Percentiles rank a stretch among this genome's conserved stretches.
Evolutionary conservation across 768 basidiomycete species (phyloP).

Genomic region (Leccinum variicolor): DNA sequence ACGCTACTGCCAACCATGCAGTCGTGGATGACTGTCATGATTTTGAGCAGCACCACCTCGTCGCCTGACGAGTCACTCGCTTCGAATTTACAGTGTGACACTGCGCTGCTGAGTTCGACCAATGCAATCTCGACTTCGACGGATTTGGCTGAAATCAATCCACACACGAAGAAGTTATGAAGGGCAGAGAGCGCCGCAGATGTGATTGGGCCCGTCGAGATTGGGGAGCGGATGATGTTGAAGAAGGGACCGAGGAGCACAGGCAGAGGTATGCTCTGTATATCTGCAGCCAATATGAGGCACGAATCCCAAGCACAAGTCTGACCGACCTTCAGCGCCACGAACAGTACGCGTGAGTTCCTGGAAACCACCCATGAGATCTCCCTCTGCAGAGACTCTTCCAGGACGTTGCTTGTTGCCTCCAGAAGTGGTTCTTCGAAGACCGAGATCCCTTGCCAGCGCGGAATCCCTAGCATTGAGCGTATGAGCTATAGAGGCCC

Average conservation of each 20-base stretch:
- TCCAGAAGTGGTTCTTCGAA: slow-evolving; percentile 57
- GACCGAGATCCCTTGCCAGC: slow-evolving; percentile 70
- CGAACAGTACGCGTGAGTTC: slow-evolving; percentile 74
- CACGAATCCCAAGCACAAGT: slow-evolving; percentile 4
- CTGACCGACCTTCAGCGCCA: slow-evolving; percentile 57
- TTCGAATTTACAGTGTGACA: slow-evolving; percentile 97
- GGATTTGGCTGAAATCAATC: slow-evolving; percentile 60
- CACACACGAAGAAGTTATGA: slow-evolving; percentile 82
- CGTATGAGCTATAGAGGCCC: slow-evolving; percentile 75
- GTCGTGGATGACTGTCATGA: slow-evolving; percentile 85
- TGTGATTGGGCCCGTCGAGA: slow-evolving; percentile 96
- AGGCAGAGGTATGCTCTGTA: slow-evolving; percentile 53
- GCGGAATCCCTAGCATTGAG: slow-evolving; percentile 61
- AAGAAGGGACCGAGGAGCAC: slow-evolving; percentile 84
- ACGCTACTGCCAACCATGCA: slow-evolving; percentile 66
- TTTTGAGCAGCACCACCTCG: slow-evolving; percentile 90
- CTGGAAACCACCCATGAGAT: slow-evolving; percentile 88
- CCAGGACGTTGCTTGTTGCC: slow-evolving; percentile 40
- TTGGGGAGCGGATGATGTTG: slow-evolving; percentile 85
- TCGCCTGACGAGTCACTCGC: slow-evolving; percentile 97
- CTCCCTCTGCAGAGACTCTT: slow-evolving; percentile 65
- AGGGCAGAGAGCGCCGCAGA: slow-evolving; percentile 88
- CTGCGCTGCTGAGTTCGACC: slow-evolving; percentile 79
- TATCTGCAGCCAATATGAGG: slow-evolving; percentile 45
- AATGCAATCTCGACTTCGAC: slow-evolving; percentile 62